Conservation (phyloP, 78 protist species). For the Cavenderia fasciculata region DNA sequence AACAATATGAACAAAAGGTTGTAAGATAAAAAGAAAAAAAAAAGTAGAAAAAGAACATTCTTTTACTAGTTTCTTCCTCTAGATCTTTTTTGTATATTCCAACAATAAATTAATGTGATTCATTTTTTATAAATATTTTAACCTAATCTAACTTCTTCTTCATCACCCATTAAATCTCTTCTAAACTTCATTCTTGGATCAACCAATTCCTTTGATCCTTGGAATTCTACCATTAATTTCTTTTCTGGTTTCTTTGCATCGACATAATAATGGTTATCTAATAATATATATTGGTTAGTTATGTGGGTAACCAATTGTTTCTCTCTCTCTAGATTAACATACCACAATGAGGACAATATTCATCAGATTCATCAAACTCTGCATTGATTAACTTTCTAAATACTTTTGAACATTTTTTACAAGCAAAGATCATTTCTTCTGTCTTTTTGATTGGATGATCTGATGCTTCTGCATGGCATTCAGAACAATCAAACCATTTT, state of each 20-base stretch:
- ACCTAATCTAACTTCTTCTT: neutral
- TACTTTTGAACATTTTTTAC: slow-evolving; percentile 92
- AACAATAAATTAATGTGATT: too few relatives aligned
- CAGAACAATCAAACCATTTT: slow-evolving; percentile 92
- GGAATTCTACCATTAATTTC: slow-evolving; percentile 28
- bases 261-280: slow-evolving; percentile 68
- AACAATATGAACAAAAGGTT: neutral
- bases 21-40: too few relatives aligned
- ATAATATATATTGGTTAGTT: neutral
- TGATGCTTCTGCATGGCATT: slow-evolving; percentile 88
- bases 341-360: slow-evolving; percentile 92
- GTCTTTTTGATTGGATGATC: slow-evolving; percentile 77
- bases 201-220: slow-evolving; percentile 27
- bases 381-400: slow-evolving; percentile 81
- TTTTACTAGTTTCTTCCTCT: too few relatives aligned
- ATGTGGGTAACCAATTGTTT: neutral
- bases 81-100: too few relatives aligned
- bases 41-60: too few relatives aligned
- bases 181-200: slow-evolving; percentile 6
- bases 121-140: neutral
- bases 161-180: slow-evolving; percentile 11
- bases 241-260: slow-evolving; percentile 45
- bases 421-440: slow-evolving; percentile 84
- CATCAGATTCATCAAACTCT: slow-evolving; percentile 86
- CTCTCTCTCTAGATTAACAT: neutral